Evolutionary conservation across 306 rosid genomes (phyloP).

Genomic region (Alnus rubra): DNA sequence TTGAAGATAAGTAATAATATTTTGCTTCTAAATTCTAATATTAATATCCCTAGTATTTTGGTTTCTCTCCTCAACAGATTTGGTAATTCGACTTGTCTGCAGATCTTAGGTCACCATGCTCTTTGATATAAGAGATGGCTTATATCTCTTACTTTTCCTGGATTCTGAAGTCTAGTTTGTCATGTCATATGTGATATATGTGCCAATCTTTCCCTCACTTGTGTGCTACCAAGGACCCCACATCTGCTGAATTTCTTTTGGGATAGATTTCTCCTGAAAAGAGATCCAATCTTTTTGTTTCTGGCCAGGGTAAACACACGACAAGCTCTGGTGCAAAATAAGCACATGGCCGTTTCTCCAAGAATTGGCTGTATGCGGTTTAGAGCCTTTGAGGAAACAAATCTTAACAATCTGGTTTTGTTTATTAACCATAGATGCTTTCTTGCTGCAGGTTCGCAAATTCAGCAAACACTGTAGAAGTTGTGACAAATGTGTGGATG

Average conservation of each 20-base stretch:
- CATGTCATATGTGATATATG: not conserved
- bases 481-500: conserved; percentile 97
- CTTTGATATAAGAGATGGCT: not conserved
- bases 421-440: conserved; percentile 9
- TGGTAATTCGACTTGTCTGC: not conserved
- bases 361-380: not conserved
- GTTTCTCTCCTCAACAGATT: not conserved
- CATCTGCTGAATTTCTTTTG: not conserved
- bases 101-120: not conserved
- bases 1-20: no score
- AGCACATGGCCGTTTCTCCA: not conserved
- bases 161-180: not conserved
- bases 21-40: not conserved
- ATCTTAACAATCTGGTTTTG: not conserved
- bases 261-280: not conserved
- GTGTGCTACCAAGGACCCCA: not conserved
- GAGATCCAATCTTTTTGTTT: not conserved
- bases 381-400: not conserved
- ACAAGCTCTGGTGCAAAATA: not conserved
- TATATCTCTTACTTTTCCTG: not conserved
- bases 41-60: not conserved
- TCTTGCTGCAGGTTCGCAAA: conserved; percentile 77
- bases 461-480: conserved; percentile 99
- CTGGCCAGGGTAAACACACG: not conserved
- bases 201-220: not conserved